A percentile compares a stretch with the other conserved stretches of the same genome.
Evolutionary conservation across 345 rosid species (phyloP).

Genomic region (Leavenworthia alabamica): DNA sequence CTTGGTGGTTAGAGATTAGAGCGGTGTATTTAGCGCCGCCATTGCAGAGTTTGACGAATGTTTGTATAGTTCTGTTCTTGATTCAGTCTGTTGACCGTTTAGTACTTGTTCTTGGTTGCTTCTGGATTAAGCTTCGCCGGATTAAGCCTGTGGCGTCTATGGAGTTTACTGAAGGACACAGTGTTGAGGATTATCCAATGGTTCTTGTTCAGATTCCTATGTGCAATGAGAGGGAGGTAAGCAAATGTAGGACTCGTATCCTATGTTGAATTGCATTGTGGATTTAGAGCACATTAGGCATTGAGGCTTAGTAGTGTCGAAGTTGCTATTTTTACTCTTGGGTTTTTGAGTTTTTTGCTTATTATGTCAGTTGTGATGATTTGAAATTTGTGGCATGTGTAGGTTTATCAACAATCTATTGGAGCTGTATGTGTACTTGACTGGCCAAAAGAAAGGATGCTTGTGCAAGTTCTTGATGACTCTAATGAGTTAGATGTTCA

Average conservation of each 20-base stretch:
- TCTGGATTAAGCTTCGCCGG: conserved; percentile 62
- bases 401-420: conserved; percentile 73
- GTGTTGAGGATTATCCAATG: conserved; percentile 61
- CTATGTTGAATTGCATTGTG: background rate
- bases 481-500: conserved; percentile 54
- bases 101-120: conserved; percentile 63
- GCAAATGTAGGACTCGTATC: conserved; percentile 36
- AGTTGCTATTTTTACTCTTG: background rate
- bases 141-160: conserved; percentile 51
- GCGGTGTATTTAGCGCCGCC: conserved; percentile 73
- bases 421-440: conserved; percentile 67
- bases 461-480: conserved; percentile 79
- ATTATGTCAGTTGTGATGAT: background rate
- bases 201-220: conserved; percentile 90
- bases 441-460: conserved; percentile 68
- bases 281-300: no score
- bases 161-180: conserved; percentile 21
- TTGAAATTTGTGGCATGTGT: background rate
- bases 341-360: background rate
- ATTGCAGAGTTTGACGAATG: conserved; percentile 60
- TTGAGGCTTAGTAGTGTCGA: no score
- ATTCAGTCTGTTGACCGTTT: conserved; percentile 78
- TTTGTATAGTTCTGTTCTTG: conserved; percentile 72
- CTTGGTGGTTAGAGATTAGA: conserved; percentile 65
- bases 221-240: conserved; percentile 99